Evolutionary conservation across 1,284 basidiomycete species (phyloP).

Genomic region (Garcileccinum viscosum): DNA sequence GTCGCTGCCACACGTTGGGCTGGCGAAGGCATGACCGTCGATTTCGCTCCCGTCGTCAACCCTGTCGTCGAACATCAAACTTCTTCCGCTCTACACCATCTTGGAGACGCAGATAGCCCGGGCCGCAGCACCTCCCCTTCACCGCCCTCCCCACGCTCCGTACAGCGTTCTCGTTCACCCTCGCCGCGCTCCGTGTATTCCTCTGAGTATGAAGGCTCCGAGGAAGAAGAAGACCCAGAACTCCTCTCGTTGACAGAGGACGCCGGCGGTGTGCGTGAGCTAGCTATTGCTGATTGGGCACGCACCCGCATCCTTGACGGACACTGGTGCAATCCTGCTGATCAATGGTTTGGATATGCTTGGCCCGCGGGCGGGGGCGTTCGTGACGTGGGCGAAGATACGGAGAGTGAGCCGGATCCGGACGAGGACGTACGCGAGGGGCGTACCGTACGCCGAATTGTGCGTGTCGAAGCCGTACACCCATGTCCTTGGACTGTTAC

Average conservation of each 20-base stretch:
- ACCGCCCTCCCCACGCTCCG: slow-evolving; percentile 33
- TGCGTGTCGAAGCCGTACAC: slow-evolving; percentile 58
- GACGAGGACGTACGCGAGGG: slow-evolving; percentile 31
- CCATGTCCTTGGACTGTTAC: slow-evolving; percentile 68
- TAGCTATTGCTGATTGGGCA: slow-evolving; percentile 77
- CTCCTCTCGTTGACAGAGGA: slow-evolving; percentile 66
- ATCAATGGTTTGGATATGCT: slow-evolving; percentile 60
- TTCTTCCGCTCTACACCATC: slow-evolving; percentile 11
- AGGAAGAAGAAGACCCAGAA: slow-evolving; percentile 68
- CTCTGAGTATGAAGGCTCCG: slow-evolving; percentile 53
- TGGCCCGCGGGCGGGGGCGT: slow-evolving; percentile 45
- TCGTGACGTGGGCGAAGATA: slow-evolving; percentile 39
- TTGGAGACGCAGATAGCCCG: slow-evolving; percentile 23
- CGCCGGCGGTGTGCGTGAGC: slow-evolving; percentile 60
- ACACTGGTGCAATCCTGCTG: slow-evolving; percentile 74
- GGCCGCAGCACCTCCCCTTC: slow-evolving; percentile 33
- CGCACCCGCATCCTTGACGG: slow-evolving; percentile 73
- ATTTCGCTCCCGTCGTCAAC: slow-evolving; percentile 27
- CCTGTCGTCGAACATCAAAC: slow-evolving; percentile 12
- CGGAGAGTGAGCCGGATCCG: slow-evolving; percentile 35
- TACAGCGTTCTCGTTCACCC: slow-evolving; percentile 37
- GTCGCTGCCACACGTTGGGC: slow-evolving; percentile 63
- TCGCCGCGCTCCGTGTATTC: slow-evolving; percentile 41
- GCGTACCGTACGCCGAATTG: slow-evolving; percentile 37
- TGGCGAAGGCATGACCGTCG: slow-evolving; percentile 45